Evolutionary conservation across 2,329 filamentous ascomycete species (phyloP).

Genomic region (Botrytis hyacinthi): DNA sequence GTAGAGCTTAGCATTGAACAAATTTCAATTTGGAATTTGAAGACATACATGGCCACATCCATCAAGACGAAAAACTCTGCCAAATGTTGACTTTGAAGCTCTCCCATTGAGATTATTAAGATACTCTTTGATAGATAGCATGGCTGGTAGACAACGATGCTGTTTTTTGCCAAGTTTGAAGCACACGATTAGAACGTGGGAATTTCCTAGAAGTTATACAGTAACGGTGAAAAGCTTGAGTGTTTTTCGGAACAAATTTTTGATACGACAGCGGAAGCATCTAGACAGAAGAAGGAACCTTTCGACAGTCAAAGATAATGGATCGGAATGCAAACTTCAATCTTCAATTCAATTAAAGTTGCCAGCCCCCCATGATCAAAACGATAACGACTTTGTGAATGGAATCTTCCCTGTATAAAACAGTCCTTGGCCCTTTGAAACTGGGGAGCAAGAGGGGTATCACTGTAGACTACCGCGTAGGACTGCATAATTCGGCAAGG

Average conservation of each 20-base stretch:
- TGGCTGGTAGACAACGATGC: not conserved
- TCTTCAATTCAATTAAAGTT: constrained; percentile 4
- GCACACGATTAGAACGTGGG: constrained; percentile 30
- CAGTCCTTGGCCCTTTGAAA: constrained; percentile 13
- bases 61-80: constrained; percentile 63
- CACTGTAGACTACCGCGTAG: constrained; percentile 21
- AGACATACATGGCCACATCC: constrained; percentile 65
- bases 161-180: constrained; percentile 3
- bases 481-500: constrained; percentile 22
- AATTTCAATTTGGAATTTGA: not conserved
- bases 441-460: constrained; percentile 11
- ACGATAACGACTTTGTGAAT: not conserved
- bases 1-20: not conserved
- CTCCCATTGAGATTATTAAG: constrained; percentile 39
- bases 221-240: constrained; percentile 16
- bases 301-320: constrained; percentile 16
- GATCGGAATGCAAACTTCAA: constrained; percentile 14
- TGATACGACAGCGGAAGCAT: constrained; percentile 21
- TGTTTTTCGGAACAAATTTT: constrained; percentile 14
- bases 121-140: constrained; percentile 17
- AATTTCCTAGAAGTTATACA: constrained; percentile 25
- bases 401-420: constrained; percentile 6
- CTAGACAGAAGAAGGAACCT: constrained; percentile 1
- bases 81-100: constrained; percentile 48
- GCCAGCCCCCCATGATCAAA: constrained; percentile 16